Evolutionary conservation across 345 rosid species (phyloP), one percentile per base, ranked within the genome.

Genomic region (Alliaria petiolata): DNA sequence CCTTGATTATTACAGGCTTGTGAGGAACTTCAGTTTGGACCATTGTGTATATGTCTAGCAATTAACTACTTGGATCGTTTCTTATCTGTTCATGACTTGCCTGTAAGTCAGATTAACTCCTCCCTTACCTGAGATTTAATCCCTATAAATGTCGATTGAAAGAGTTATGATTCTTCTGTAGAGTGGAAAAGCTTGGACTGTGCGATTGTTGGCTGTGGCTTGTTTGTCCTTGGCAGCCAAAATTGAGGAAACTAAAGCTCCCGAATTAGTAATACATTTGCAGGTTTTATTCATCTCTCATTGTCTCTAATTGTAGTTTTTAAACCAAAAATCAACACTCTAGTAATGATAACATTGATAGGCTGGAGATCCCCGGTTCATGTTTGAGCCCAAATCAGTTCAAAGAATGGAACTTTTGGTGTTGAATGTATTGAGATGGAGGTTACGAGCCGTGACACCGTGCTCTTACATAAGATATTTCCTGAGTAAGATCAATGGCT

Each of bases 21-120:
- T 79, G 85, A 84, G 55, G 81, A 82, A 52, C 82, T 57, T 67
- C 65, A 70, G 0, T 84, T 87, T 74, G 93, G 85, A 77, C 85
- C 96, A 13, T 60, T 76, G 74, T 76, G 84, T 83, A 22, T 77
- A 26, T 85, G 79, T 64, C 69, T 89, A 61, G 80, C 91, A 3
- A n/a, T 74, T 14, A 89, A 89, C 74, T 89, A 85, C 85, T 78
- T 89, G 84, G 91, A 89, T 70, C 85, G 93, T 17, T 87, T 89
- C 81, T 75, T 84, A 65, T 85, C 91, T 50, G 52, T 83, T 54
- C 77, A 83, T 79, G 83, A 84, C 39, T 79, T 89, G 22, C 87
- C 92, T 54, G 92, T 89, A 79, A 85, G 92, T 85, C 30, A 12
- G 33, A 26, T 30, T 31, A 17, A 53, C 54, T 70, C 71, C 40